Conservation (phyloP, 352 stramenopile genomes). For the Globisporangium solare region DNA sequence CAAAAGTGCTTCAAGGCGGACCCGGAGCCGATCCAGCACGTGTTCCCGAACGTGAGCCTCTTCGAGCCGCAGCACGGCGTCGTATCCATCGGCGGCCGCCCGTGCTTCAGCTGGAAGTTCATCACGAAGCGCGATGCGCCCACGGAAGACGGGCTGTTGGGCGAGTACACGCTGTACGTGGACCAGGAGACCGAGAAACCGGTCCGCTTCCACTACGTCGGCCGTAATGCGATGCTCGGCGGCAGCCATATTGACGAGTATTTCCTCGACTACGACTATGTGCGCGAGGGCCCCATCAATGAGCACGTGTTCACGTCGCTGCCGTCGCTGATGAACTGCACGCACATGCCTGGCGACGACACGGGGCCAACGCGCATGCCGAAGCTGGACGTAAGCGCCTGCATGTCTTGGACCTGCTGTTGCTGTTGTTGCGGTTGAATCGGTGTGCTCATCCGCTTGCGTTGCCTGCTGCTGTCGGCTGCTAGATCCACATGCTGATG, state of each 20-base stretch:
- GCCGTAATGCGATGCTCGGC: slow-evolving; percentile 80
- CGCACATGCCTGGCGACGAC: slow-evolving; percentile 44
- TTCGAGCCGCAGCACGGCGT: slow-evolving; percentile 86
- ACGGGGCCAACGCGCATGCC: slow-evolving; percentile 45
- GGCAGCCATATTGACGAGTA: slow-evolving; percentile 90
- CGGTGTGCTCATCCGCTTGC: slow-evolving; percentile 7
- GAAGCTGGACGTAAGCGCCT: slow-evolving; percentile 51
- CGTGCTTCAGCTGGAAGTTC: slow-evolving; percentile 84
- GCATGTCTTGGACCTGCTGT: no score
- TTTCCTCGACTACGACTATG: slow-evolving; percentile 86
- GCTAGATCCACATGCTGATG: slow-evolving; percentile 81
- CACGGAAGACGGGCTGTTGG: slow-evolving; percentile 59
- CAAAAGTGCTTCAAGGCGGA: slow-evolving; percentile 73
- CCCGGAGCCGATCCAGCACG: slow-evolving; percentile 60
- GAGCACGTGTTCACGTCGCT: slow-evolving; percentile 64
- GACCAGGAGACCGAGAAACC: slow-evolving; percentile 67
- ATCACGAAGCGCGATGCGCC: slow-evolving; percentile 47
- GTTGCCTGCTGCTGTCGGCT: not conserved
- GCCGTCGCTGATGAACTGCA: slow-evolving; percentile 81
- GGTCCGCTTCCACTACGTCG: slow-evolving; percentile 84
- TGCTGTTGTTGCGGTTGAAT: not conserved
- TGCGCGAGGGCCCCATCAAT: slow-evolving; percentile 63
- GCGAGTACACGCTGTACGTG: slow-evolving; percentile 86
- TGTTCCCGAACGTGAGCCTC: slow-evolving; percentile 80
- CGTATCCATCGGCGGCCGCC: slow-evolving; percentile 58